Evolutionary conservation across 768 basidiomycete genomes (phyloP), one percentile per base, ranked within the genome.

Genomic region (Tulasnella sp.): DNA sequence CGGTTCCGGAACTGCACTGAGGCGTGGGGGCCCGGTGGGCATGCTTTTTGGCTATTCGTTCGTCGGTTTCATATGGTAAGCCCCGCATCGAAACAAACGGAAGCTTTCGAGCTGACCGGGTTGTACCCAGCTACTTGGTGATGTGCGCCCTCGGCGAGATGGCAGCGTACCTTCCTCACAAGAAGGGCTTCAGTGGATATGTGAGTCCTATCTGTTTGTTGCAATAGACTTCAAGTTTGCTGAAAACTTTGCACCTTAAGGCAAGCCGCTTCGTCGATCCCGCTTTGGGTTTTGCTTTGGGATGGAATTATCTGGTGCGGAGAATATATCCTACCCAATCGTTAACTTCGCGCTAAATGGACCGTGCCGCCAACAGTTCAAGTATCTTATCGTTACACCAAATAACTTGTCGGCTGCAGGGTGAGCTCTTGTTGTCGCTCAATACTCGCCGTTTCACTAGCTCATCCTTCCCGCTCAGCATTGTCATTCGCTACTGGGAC

Each of bases 241-340:
- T 12, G 12, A 34, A 29, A 22, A 34, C 52, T 5, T 68, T 39
- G 35, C 35, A 6, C 29, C 64, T 71, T 0, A 17, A 72, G 71
- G 87, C 87, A 0, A 85, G 87, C 1, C 85, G 88, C 64, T 88
- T 88, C 75, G 85, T 86, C 26, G 88, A 89, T 77, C 88, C 88
- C 67, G 87, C 88, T 26, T 82, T 89, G 62, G 88, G 87, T 42
- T 89, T 90, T 77, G 88, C 86, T 17, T 76, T 89, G 19, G 88
- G 88, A 64, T 88, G 83, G 81, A 88, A 88, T 77, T 88, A 89
- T 76, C 79, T 88, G 44, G 44, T 65, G 36, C 16, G 63, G 44
- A 17, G 64, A 44, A 12, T 26, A 34, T 34, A 0, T 26, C 35
- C 7, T 34, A 37, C 26, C 34, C 34, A 17, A n/a, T 37, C 52